Evolutionary conservation across 129 eudicot genomes (phyloP).

Genomic region (Pittosporum tobira): DNA sequence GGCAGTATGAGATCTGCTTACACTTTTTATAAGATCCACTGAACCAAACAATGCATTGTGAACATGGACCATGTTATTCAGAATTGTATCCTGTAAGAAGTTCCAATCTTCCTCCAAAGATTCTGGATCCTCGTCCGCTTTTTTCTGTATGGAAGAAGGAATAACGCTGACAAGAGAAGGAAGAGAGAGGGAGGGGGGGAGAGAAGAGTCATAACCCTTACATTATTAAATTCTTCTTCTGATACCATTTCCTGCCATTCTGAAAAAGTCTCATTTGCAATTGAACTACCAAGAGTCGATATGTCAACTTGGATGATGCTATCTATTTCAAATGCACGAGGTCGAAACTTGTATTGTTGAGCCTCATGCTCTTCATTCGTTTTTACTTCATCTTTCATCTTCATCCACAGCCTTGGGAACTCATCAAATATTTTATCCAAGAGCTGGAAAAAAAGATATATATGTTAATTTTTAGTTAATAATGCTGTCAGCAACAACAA

Average conservation of each 20-base stretch:
- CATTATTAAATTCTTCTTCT: constrained; percentile 46
- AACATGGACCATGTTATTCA: constrained; percentile 45
- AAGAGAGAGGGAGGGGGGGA: not conserved
- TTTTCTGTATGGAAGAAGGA: constrained; percentile 26
- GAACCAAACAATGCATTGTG: constrained; percentile 73
- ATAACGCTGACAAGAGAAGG: not conserved
- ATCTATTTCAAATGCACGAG: constrained; percentile 74
- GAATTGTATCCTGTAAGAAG: constrained; percentile 37
- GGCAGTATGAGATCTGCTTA: too few species aligned
- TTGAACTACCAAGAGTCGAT: constrained; percentile 39
- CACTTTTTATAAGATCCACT: constrained; percentile 48
- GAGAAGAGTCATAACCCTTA: constrained; percentile 27
- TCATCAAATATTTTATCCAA: constrained; percentile 55
- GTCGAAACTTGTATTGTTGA: constrained; percentile 56
- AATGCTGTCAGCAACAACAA: not conserved
- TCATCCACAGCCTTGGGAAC: constrained; percentile 58
- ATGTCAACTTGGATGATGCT: constrained; percentile 53
- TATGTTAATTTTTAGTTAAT: not conserved
- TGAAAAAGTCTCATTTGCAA: constrained; percentile 42
- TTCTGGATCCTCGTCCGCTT: constrained; percentile 34
- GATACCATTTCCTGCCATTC: constrained; percentile 79
- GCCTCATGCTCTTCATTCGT: constrained; percentile 45
- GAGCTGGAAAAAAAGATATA: constrained; percentile 23
- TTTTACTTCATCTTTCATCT: constrained; percentile 46
- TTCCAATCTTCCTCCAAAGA: constrained; percentile 50